Percentiles rank a stretch among this genome's conserved stretches.
Conservation (phyloP, 768 basidiomycete species). For the Cystobasidium ongulense region DNA sequence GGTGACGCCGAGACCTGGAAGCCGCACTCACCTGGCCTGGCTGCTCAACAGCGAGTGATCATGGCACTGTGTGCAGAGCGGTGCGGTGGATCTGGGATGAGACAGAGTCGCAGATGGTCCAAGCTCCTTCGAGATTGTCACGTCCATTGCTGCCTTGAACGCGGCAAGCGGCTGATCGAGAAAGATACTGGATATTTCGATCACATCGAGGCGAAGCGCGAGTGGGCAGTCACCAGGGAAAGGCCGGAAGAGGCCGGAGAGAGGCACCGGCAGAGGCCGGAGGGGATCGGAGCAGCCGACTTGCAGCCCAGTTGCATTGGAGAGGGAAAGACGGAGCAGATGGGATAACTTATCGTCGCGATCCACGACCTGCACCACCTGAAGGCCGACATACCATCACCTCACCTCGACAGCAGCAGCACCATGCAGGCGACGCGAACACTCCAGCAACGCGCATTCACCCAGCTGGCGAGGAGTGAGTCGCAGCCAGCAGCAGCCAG, state of each 20-base stretch:
- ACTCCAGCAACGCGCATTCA: slow-evolving; percentile 28
- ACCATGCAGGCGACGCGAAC: slow-evolving; percentile 28
- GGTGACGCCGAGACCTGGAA: no score
- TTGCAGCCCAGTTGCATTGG: no score
- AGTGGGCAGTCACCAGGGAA: not conserved
- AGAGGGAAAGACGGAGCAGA: not conserved
- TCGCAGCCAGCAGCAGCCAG: not conserved
- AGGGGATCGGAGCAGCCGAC: no score
- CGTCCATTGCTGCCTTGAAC: no score
- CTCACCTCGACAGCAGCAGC: not conserved
- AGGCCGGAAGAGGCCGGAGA: no score
- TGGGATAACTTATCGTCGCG: not conserved
- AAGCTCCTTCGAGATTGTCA: no score
- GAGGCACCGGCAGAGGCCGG: not conserved
- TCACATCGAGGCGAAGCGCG: not conserved
- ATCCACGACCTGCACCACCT: no score
- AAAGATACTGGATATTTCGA: not conserved
- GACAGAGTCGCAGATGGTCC: no score
- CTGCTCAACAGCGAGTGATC: not conserved
- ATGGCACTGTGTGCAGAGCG: not conserved
- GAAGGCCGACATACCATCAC: not conserved
- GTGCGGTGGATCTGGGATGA: no score
- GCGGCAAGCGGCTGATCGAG: not conserved
- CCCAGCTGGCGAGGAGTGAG: slow-evolving; percentile 28
- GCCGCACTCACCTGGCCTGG: not conserved